phyloP scores from a whole-genome alignment of 352 stramenopile genomes.

The Phytopythium vexans region DNA sequence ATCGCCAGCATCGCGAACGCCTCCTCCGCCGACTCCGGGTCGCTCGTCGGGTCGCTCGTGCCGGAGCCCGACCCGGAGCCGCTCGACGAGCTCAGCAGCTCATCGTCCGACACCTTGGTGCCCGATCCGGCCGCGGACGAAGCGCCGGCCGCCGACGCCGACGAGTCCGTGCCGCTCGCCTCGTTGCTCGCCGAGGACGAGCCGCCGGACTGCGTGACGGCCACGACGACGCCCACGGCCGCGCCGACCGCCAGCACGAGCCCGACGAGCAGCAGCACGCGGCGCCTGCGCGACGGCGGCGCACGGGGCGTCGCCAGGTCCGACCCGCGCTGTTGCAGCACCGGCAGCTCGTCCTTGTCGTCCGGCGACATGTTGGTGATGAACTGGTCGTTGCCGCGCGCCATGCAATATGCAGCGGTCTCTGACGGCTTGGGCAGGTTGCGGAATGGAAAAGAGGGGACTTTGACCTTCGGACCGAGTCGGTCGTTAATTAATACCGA shows the following conservation, averaged over 20 bases:
- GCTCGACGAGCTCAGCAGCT: conserved; percentile 32
- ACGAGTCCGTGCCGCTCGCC: conserved; percentile 12
- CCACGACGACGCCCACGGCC: conserved; percentile 62
- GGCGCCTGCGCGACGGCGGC: conserved; percentile 17
- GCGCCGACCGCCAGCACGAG: conserved; percentile 69
- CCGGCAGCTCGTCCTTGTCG: conserved; percentile 8
- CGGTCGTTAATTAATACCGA: too few species aligned
- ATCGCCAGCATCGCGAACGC: conserved; percentile 84
- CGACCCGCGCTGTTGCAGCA: conserved; percentile 3
- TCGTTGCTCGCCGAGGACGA: conserved; percentile 28
- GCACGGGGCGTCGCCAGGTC: neutral
- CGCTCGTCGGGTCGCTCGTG: conserved; percentile 42
- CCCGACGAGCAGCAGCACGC: conserved; percentile 61
- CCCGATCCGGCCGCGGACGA: conserved; percentile 3
- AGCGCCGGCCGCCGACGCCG: conserved; percentile 2
- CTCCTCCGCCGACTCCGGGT: conserved; percentile 48
- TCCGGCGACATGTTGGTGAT: conserved; percentile 3
- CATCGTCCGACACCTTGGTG: conserved; percentile 46
- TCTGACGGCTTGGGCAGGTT: neutral
- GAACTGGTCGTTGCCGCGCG: neutral
- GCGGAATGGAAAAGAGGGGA: neutral
- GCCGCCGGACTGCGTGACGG: conserved; percentile 35
- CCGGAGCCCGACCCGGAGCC: conserved; percentile 21
- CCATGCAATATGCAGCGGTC: neutral
- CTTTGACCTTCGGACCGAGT: too few species aligned